Conservation (phyloP, 2,329 filamentous ascomycete species). For the Shiraia sp. region DNA sequence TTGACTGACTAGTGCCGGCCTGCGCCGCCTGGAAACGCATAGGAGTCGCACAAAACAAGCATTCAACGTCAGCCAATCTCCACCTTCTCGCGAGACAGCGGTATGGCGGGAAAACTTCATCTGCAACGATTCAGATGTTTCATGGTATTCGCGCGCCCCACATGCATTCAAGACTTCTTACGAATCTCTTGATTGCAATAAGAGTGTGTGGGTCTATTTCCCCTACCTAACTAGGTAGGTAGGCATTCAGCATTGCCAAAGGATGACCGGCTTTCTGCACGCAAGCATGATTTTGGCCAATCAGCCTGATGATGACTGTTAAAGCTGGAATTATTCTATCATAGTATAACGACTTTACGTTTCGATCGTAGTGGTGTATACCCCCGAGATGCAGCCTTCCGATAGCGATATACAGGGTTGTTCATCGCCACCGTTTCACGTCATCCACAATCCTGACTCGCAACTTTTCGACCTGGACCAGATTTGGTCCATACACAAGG, state of each 20-base stretch:
- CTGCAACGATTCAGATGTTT: background rate
- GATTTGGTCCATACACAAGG: background rate
- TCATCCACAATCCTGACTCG: constrained; percentile 1
- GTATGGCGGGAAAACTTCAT: constrained; percentile 1
- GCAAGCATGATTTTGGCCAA: background rate
- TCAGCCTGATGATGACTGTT: background rate
- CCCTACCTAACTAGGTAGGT: no score
- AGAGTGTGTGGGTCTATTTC: no score
- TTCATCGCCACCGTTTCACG: constrained; percentile 1
- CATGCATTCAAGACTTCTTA: background rate
- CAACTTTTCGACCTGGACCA: background rate
- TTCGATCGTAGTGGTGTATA: background rate
- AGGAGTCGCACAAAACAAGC: background rate
- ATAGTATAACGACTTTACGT: no score
- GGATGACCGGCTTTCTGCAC: no score
- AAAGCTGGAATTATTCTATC: background rate
- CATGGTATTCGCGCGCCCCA: background rate
- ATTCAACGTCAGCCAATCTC: constrained; percentile 1
- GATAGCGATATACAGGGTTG: background rate
- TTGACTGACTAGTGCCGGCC: no score
- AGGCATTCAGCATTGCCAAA: no score
- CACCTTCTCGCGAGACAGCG: constrained; percentile 2
- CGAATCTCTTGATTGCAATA: no score
- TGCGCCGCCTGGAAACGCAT: no score
- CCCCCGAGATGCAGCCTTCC: background rate